Evolutionary conservation across 345 rosid genomes (phyloP).

Genomic region (Gossypium bickii): DNA sequence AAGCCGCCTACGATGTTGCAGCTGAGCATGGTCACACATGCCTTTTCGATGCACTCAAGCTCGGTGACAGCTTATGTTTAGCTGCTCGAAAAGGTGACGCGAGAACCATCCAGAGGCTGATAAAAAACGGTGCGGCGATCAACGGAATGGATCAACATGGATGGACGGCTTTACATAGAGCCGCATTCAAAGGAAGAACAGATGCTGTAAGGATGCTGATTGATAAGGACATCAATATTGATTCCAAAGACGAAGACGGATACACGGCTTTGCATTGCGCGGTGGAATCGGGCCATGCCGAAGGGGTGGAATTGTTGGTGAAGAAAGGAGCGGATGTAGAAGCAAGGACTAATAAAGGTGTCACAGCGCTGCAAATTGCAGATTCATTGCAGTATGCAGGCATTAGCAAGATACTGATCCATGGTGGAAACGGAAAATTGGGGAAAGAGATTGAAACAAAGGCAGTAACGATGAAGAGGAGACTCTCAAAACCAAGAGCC

Average conservation of each 20-base stretch:
- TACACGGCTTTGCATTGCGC: constrained; percentile 65
- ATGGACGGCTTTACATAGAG: constrained; percentile 64
- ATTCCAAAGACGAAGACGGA: constrained; percentile 51
- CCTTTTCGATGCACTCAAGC: constrained; percentile 41
- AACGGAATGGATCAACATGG: constrained; percentile 54
- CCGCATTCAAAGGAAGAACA: constrained; percentile 47
- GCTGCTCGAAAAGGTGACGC: constrained; percentile 53
- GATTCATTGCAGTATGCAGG: constrained; percentile 51
- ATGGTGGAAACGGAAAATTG: constrained; percentile 24
- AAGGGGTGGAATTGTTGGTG: constrained; percentile 44
- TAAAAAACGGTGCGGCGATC: constrained; percentile 46
- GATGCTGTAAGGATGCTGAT: constrained; percentile 38
- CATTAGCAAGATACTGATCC: constrained; percentile 41
- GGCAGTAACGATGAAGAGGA: constrained; percentile 25
- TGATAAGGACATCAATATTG: constrained; percentile 46
- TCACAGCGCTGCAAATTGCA: constrained; percentile 42
- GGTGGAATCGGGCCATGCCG: constrained; percentile 46
- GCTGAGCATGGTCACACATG: constrained; percentile 42
- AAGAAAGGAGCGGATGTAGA: constrained; percentile 51
- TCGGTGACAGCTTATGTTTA: constrained; percentile 43
- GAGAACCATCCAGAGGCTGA: constrained; percentile 28
- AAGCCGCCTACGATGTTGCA: constrained; percentile 46
- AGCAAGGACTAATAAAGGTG: constrained; percentile 46
- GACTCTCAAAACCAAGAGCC: constrained; percentile 24
- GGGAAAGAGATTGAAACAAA: constrained; percentile 17